phyloP scores from a whole-genome alignment of 192 early-diverging fungal species.

The Pilaira anomala region DNA sequence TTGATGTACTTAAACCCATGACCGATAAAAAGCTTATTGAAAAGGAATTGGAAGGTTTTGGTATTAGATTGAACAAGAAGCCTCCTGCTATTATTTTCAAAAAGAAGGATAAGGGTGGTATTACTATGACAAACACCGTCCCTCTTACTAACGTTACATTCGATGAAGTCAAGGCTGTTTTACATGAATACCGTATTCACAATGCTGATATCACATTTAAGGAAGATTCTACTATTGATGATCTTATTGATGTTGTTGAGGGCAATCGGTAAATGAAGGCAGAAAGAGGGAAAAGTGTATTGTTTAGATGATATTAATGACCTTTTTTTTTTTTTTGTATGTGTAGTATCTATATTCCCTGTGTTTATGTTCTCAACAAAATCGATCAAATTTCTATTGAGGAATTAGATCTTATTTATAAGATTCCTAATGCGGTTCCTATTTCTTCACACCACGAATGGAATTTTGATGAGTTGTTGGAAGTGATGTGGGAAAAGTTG shows the following conservation, averaged over 20 bases:
- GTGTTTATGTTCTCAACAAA: conserved; percentile 97
- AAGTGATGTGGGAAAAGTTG: conserved; percentile 71
- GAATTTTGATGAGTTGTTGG: conserved; percentile 98
- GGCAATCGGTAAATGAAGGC: conserved; percentile 35
- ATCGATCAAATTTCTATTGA: conserved; percentile 96
- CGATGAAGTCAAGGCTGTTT: conserved; percentile 90
- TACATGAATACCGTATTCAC: conserved; percentile 93
- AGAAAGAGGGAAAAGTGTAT: neutral
- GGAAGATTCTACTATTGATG: conserved; percentile 91
- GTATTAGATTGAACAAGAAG: conserved; percentile 95
- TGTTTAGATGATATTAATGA: neutral
- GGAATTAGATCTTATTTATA: conserved; percentile 94
- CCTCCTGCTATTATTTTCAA: conserved; percentile 93
- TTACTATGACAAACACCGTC: conserved; percentile 93
- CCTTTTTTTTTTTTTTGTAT: conserved; percentile 9
- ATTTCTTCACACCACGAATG: conserved; percentile 75
- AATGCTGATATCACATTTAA: conserved; percentile 95
- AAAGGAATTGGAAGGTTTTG: conserved; percentile 94
- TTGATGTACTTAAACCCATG: conserved; percentile 96
- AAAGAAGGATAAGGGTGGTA: conserved; percentile 98
- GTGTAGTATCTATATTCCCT: conserved; percentile 89
- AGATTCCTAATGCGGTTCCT: conserved; percentile 92
- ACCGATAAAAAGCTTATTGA: conserved; percentile 95
- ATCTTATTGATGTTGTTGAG: conserved; percentile 97
- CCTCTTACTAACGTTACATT: conserved; percentile 82